phyloP scores from a whole-genome alignment of 2,329 filamentous ascomycete genomes.

The Neodidymelliopsis sp. region DNA sequence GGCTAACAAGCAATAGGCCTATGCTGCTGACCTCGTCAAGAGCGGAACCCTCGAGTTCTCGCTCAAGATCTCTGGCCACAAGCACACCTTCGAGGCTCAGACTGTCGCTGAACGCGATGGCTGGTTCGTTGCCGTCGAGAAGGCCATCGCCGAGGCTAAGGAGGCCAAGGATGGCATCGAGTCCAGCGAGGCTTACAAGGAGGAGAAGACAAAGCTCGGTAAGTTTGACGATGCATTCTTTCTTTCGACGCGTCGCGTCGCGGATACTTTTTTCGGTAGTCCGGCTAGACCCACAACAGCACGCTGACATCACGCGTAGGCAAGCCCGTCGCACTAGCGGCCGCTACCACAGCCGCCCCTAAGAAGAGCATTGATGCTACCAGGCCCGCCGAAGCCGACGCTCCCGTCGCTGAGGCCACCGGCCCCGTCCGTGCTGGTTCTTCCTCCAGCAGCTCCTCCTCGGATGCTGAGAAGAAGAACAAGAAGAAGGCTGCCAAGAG shows the following conservation, averaged over 20 bases:
- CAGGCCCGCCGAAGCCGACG: slow-evolving; percentile 46
- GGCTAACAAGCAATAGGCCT: slow-evolving; percentile 60
- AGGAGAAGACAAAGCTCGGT: slow-evolving; percentile 75
- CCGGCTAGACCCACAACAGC: slow-evolving; percentile 45
- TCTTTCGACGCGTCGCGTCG: slow-evolving; percentile 29
- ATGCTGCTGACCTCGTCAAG: slow-evolving; percentile 74
- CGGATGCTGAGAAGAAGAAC: slow-evolving; percentile 57
- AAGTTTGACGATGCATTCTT: slow-evolving; percentile 44
- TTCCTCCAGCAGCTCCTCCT: slow-evolving; percentile 51
- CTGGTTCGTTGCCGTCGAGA: slow-evolving; percentile 87
- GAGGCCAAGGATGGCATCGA: slow-evolving; percentile 75
- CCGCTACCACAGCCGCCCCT: slow-evolving; percentile 50
- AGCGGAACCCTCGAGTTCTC: slow-evolving; percentile 83
- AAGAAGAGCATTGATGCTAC: slow-evolving; percentile 60
- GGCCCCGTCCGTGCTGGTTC: slow-evolving; percentile 49
- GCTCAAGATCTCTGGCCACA: slow-evolving; percentile 84
- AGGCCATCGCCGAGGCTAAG: slow-evolving; percentile 69
- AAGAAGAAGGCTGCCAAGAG: slow-evolving; percentile 55
- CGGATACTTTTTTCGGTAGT: slow-evolving; percentile 17
- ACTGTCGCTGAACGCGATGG: slow-evolving; percentile 68
- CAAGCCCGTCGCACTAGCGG: slow-evolving; percentile 51
- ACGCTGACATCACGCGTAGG: slow-evolving; percentile 49
- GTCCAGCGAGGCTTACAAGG: slow-evolving; percentile 88
- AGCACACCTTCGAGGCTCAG: slow-evolving; percentile 90
- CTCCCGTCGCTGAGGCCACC: slow-evolving; percentile 27